Evolutionary conservation across 495 filamentous ascomycete species (phyloP), one percentile per base, ranked within the genome.

Genomic region (Penicillium goetzii): DNA sequence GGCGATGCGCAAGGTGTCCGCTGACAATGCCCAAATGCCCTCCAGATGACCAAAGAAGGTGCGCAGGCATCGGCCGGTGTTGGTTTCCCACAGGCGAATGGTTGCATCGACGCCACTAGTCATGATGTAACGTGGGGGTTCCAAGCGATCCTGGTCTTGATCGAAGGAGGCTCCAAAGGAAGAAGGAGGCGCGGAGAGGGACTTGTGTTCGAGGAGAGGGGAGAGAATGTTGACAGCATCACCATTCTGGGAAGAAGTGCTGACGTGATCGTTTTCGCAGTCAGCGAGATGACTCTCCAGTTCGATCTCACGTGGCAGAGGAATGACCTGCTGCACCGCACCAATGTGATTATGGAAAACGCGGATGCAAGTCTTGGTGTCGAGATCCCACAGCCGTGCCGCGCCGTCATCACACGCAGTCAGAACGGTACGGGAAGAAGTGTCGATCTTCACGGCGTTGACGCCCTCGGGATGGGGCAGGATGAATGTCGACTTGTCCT

Each of bases 11-110:
- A 99, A 80, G 0, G 90, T 92, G 72, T 99, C 96, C 2, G 91
- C 96, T 2, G 91, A 93, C 6, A 99, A 83, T 11, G 91, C 90
- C 95, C 95, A 99, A 25, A 99, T 88, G 26, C 95, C 95, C 73
- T 98, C 95, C 25, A 99, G 80, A 66, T 99, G 95, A 0, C 95
- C 95, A 63, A 98, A 99, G 77, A 97, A 94, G 4, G 92, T 97
- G 56, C 91, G 91, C 11, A 96, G 78, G 69, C 92, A 96, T 64
- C 83, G 81, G 50, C 90, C 93, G 7, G 88, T 92, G 45, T 85
- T 85, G 10, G 92, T 89, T 73, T 98, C 92, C 95, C 95, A 99
- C 32, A 98, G 83, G 14, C 95, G 89, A 62, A 99, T 92, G 8
- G 92, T 97, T 43, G 85, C 87, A 72, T 99, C 95, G 23, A 99